Percentiles rank a stretch among this genome's conserved stretches.
Conservation (phyloP, 163 green algal genomes). For the Chlorella variabilis region DNA sequence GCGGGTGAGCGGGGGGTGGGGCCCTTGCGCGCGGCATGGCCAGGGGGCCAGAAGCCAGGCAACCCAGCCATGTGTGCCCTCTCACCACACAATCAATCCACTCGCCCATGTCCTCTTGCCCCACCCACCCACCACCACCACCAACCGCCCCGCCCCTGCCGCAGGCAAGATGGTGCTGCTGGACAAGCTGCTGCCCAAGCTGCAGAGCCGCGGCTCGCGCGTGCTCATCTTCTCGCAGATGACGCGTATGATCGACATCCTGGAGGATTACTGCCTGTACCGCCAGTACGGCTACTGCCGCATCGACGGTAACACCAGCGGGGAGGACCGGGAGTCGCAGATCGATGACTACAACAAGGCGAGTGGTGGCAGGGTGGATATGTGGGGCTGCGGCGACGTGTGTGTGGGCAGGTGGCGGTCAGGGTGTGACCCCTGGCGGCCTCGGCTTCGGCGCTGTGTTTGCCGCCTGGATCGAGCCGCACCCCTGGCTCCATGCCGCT, state of each 20-base stretch:
- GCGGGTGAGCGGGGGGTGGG: slow-evolving; percentile 51
- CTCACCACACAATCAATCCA: too few species aligned
- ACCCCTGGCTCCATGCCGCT: too few species aligned
- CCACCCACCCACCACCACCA: background rate
- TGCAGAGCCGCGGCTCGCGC: slow-evolving; percentile 85
- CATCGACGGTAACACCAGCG: slow-evolving; percentile 98
- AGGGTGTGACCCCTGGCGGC: background rate
- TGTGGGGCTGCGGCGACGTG: background rate
- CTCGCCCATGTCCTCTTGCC: too few species aligned
- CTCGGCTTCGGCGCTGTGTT: background rate
- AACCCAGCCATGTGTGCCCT: background rate
- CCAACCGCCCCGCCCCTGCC: background rate
- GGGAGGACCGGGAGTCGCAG: slow-evolving; percentile 91
- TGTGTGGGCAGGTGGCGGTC: background rate
- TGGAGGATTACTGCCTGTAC: slow-evolving; percentile 99
- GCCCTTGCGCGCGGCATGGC: background rate
- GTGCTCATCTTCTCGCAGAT: slow-evolving; percentile 95
- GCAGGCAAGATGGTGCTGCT: slow-evolving; percentile 97
- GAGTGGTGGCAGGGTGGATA: background rate
- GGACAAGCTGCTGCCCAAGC: slow-evolving; percentile 95
- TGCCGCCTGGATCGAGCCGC: background rate
- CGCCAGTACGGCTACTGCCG: slow-evolving; percentile 88
- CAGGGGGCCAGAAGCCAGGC: background rate
- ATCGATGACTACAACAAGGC: slow-evolving; percentile 84
- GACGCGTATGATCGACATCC: slow-evolving; percentile 99